A percentile compares a stretch with the other conserved stretches of the same genome.
Conservation (phyloP, 2,329 filamentous ascomycete species). For the Sporothrix pallida region DNA sequence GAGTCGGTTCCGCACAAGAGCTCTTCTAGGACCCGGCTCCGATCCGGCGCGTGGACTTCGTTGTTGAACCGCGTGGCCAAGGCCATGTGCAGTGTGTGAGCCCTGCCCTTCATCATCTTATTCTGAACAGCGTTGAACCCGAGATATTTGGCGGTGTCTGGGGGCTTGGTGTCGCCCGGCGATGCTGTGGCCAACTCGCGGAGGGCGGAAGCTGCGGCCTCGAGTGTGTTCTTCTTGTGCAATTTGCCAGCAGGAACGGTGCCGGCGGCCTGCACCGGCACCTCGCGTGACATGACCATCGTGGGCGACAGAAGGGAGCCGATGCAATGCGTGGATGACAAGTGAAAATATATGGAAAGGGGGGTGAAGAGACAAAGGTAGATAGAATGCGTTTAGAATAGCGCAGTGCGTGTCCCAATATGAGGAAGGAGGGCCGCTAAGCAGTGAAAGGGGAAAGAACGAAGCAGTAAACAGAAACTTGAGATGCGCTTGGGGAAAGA, state of each 20-base stretch:
- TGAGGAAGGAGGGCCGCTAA: neutral
- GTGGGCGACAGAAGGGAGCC: neutral
- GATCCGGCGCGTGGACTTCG: conserved; percentile 5
- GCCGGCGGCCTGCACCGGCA: neutral
- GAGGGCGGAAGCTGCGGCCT: conserved; percentile 1
- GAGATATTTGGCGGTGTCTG: conserved; percentile 17
- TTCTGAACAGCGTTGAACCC: conserved; percentile 16
- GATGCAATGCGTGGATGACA: neutral
- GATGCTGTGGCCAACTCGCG: neutral
- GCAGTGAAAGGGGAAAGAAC: neutral
- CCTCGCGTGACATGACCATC: conserved; percentile 22
- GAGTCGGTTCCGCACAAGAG: conserved; percentile 5
- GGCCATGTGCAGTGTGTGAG: conserved; percentile 13
- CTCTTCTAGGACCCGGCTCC: neutral
- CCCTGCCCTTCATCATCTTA: conserved; percentile 14
- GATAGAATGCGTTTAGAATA: neutral
- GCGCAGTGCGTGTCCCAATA: neutral
- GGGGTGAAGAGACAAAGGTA: neutral
- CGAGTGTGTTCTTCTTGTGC: conserved; percentile 14
- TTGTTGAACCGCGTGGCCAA: conserved; percentile 7
- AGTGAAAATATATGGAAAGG: neutral
- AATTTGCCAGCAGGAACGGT: neutral
- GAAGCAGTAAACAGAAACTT: conserved; percentile 7
- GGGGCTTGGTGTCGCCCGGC: neutral
- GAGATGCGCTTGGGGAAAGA: neutral